Base-by-base conservation (phyloP, 2,329 filamentous ascomycete species). In the Colletotrichum tabaci region DNA sequence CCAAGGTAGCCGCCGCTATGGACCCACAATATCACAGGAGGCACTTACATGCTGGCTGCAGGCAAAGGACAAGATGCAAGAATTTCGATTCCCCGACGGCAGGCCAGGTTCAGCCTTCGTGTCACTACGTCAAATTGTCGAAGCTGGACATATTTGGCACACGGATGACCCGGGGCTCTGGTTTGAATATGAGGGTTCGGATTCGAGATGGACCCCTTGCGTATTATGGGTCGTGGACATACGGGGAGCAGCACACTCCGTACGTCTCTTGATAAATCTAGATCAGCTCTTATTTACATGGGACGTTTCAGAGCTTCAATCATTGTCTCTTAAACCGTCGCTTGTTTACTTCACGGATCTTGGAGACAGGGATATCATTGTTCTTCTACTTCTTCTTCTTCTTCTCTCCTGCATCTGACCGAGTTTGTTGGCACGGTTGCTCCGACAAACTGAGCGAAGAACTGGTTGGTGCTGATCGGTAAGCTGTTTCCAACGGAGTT, bases 401-500 rank as follows among this genome's bases (percentile, higher is more conserved):
- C 35, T 38, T 38, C 35, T 10, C 5, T 49, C 40, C 10, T 15
- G 38, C 26, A 55, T 9, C 53, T 50, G 8, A 55, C 30, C 16
- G 46, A 56, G 18, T 35, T 44, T 53, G 38, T 52, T 38, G 1
- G 2, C 16, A 23, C 61, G 49, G 49, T 38, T 44, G 49, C 38
- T 42, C n/a, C 40, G 38, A 55, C 40, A 30, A 42, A 10, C 21
- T 18, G 53, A 71, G 57, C 21, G 46, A 52, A 71, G 44, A 52
- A 61, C 68, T 71, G 65, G 68, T 68, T 68, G 68, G 40, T 71
- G 65, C 65, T 64, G 65, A 64, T 53, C 65, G 65, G 68, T 71
- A n/a, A 63, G 68, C 21, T 10, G 35, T 8, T 38, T 40, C 12
- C 4, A 15, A 12, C 0, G 2, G 9, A 15, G 2, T 6, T 9